These are phyloP conservation scores for Candida piceae DNA, from an alignment of 805 yeast genomes.

Conservation along the genomic window DNA sequence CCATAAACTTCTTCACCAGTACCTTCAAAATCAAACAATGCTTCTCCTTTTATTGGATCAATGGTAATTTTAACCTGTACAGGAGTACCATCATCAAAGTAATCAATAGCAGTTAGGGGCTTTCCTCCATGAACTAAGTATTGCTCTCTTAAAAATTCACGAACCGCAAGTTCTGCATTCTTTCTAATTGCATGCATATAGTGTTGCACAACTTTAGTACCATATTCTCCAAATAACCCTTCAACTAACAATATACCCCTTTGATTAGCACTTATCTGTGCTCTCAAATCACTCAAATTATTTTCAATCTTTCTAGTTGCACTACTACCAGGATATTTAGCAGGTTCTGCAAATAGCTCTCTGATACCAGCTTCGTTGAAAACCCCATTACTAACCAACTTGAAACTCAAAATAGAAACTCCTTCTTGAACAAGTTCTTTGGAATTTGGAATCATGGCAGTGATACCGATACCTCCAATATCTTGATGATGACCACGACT, in stretches of 20 bases:
- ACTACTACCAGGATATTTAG: conserved; percentile 45
- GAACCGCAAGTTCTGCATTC: conserved; percentile 40
- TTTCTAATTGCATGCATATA: conserved; percentile 41
- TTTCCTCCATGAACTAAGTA: conserved; percentile 29
- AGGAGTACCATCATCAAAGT: conserved; percentile 52
- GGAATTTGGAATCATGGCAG: conserved; percentile 50
- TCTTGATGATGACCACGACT: conserved; percentile 59
- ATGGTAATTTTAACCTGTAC: conserved; percentile 40
- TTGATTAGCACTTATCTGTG: conserved; percentile 44
- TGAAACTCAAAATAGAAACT: conserved; percentile 45
- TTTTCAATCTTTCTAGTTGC: conserved; percentile 50
- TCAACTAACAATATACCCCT: conserved; percentile 41
- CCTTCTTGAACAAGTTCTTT: conserved; percentile 50
- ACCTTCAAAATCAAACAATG: conserved; percentile 46
- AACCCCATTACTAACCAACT: conserved; percentile 40
- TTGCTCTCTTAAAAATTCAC: conserved; percentile 34
- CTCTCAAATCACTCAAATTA: conserved; percentile 42
- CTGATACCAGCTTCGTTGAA: conserved; percentile 48
- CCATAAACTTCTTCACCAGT: conserved; percentile 48
- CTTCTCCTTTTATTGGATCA: conserved; percentile 35
- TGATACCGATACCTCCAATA: conserved; percentile 53
- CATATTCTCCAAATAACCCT: conserved; percentile 37
- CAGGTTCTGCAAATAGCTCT: conserved; percentile 40
- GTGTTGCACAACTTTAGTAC: conserved; percentile 33
- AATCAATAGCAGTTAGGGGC: conserved; percentile 38